Evolutionary conservation across 306 rosid genomes (phyloP).

Genomic region (Castanea mollissima): DNA sequence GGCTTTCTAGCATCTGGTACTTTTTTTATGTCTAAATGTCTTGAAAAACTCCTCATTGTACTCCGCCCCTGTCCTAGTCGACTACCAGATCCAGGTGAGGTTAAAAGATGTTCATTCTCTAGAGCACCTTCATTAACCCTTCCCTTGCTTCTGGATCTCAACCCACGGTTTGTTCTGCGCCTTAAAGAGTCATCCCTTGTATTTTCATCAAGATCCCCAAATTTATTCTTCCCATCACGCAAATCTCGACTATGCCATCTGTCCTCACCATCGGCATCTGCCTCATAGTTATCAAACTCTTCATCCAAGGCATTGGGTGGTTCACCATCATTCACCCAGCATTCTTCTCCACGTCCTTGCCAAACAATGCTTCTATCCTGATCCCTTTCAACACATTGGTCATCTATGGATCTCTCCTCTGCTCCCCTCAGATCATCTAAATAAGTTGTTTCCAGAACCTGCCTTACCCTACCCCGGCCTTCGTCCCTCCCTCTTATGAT

Average conservation of each 20-base stretch:
- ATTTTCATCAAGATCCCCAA: constrained; percentile 72
- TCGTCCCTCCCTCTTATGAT: constrained; percentile 71
- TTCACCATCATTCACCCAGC: constrained; percentile 58
- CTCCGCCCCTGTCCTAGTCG: constrained; percentile 61
- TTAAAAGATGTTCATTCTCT: constrained; percentile 63
- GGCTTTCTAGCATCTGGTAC: constrained; percentile 54
- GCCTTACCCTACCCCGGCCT: constrained; percentile 69
- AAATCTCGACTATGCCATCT: constrained; percentile 64
- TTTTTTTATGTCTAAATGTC: constrained; percentile 56
- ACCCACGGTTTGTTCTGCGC: constrained; percentile 75
- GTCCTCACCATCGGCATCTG: constrained; percentile 60
- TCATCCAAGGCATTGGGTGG: constrained; percentile 54
- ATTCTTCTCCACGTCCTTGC: constrained; percentile 50
- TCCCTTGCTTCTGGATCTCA: constrained; percentile 78
- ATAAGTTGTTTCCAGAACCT: constrained; percentile 63
- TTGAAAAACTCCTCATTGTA: constrained; percentile 43
- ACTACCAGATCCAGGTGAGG: constrained; percentile 76
- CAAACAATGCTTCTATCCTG: constrained; percentile 49
- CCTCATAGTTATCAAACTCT: constrained; percentile 37
- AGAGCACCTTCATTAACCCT: constrained; percentile 63
- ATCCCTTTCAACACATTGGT: constrained; percentile 57
- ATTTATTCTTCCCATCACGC: constrained; percentile 64
- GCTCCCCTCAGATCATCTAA: constrained; percentile 60
- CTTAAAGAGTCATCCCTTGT: constrained; percentile 73
- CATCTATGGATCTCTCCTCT: constrained; percentile 73